These are phyloP conservation scores for Aspergillus sclerotialis DNA, from an alignment of 2,329 filamentous ascomycete genomes.

Conservation along the genomic window DNA sequence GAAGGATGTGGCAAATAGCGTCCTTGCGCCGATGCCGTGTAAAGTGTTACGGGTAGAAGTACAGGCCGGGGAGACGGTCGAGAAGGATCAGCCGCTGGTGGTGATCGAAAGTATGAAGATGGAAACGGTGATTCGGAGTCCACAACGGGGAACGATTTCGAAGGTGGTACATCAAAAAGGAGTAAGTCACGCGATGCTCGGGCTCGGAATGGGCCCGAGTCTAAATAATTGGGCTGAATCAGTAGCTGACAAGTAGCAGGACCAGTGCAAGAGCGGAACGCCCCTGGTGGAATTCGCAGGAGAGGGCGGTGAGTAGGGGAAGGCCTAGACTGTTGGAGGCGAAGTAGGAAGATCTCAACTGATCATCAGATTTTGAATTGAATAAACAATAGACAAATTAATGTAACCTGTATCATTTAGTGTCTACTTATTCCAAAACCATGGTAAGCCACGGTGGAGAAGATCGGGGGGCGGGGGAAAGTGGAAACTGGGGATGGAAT, in stretches of 20 bases:
- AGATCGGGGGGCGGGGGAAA: too few species aligned
- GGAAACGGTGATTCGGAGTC: constrained; percentile 76
- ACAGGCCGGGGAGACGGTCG: constrained; percentile 69
- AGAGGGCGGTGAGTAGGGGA: constrained; percentile 13
- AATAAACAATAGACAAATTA: too few species aligned
- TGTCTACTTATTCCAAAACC: too few species aligned
- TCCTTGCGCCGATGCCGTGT: constrained; percentile 93
- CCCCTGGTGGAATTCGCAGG: constrained; percentile 68
- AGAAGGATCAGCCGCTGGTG: constrained; percentile 79
- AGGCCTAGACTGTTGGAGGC: not conserved
- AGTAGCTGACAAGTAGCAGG: constrained; percentile 41
- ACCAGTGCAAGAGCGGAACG: constrained; percentile 72
- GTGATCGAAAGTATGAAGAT: constrained; percentile 92
- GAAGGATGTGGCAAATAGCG: constrained; percentile 73
- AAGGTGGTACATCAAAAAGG: constrained; percentile 68
- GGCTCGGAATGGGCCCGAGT: too few species aligned
- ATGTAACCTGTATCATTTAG: too few species aligned
- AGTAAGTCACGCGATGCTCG: constrained; percentile 45
- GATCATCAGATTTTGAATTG: too few species aligned
- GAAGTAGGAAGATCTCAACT: not conserved
- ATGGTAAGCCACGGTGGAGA: too few species aligned
- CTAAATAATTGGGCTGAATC: not conserved
- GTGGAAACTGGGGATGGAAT: too few species aligned
- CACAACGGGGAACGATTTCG: constrained; percentile 64
- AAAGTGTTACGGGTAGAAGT: constrained; percentile 91